A percentile compares a stretch with the other conserved stretches of the same genome.
Evolutionary conservation across 2,329 filamentous ascomycete species (phyloP).

Genomic region (Neofusicoccum kwambonambiense): DNA sequence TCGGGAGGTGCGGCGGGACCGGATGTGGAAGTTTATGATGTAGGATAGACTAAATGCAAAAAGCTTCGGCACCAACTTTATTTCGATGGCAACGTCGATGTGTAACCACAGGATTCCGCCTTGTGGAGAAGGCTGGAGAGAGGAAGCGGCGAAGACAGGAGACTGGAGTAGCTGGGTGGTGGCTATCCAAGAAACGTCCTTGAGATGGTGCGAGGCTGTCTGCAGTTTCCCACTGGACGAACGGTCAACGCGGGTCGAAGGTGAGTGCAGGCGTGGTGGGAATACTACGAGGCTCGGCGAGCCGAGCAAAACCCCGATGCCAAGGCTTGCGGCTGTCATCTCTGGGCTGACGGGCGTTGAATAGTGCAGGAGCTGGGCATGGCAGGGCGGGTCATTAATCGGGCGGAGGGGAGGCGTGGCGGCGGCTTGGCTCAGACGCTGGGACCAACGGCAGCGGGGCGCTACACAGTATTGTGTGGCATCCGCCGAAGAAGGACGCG

Average conservation of each 20-base stretch:
- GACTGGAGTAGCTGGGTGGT: not conserved
- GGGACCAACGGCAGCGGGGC: too few species aligned
- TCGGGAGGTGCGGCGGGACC: too few species aligned
- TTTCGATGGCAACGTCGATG: too few species aligned
- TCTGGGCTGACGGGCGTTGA: not conserved
- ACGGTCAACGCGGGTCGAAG: not conserved
- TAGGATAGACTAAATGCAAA: constrained; percentile 2
- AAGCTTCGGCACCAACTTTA: not conserved
- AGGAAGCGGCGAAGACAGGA: not conserved
- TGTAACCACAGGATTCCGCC: too few species aligned
- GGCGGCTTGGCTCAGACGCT: too few species aligned
- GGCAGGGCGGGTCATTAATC: too few species aligned
- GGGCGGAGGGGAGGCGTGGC: too few species aligned
- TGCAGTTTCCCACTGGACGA: constrained; percentile 1
- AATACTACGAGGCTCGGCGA: not conserved
- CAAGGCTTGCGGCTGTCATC: not conserved
- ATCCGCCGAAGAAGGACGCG: too few species aligned
- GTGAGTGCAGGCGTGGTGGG: too few species aligned
- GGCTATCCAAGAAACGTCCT: not conserved
- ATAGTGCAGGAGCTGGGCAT: too few species aligned
- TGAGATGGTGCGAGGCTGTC: not conserved
- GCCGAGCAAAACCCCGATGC: not conserved
- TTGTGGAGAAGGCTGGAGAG: not conserved
- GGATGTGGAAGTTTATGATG: too few species aligned
- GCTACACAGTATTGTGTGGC: too few species aligned